Percentiles rank a stretch among this genome's conserved stretches.
Conservation (phyloP, 2,329 filamentous ascomycete genomes). For the Xylariales sp. region DNA sequence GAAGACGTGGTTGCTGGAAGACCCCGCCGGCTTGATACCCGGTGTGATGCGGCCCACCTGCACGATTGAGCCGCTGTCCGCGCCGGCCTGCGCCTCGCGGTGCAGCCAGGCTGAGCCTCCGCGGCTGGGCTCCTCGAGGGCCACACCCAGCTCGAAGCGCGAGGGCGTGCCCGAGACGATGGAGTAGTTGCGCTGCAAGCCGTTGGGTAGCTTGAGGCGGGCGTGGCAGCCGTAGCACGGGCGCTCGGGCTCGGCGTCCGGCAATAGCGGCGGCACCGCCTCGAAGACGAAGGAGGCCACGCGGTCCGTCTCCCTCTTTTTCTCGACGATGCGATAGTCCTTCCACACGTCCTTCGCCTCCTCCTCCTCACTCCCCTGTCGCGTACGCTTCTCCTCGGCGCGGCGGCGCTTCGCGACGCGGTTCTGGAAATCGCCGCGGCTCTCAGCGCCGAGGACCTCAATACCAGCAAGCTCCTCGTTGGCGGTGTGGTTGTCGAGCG, state of each 20-base stretch:
- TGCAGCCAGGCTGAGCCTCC: constrained; percentile 61
- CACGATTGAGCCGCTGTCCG: no score
- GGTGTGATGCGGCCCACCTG: constrained; percentile 46
- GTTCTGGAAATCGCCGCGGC: constrained; percentile 40
- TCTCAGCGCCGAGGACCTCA: constrained; percentile 45
- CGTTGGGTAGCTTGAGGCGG: constrained; percentile 51
- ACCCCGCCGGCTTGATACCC: constrained; percentile 38
- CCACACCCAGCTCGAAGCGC: constrained; percentile 52
- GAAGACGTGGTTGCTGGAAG: constrained; percentile 56
- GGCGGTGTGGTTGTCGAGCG: constrained; percentile 45
- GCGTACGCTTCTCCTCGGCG: constrained; percentile 20
- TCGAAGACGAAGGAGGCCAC: constrained; percentile 51
- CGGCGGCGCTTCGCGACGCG: constrained; percentile 44
- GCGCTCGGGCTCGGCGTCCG: constrained; percentile 26
- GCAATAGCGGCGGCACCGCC: constrained; percentile 29
- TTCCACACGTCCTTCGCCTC: constrained; percentile 31
- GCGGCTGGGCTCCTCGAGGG: constrained; percentile 48
- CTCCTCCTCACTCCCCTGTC: constrained; percentile 11
- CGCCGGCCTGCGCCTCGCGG: constrained; percentile 38
- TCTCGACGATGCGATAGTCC: constrained; percentile 43
- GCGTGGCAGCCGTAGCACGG: constrained; percentile 45
- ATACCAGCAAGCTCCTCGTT: constrained; percentile 48
- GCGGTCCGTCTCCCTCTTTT: constrained; percentile 43
- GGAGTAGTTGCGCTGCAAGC: constrained; percentile 56
- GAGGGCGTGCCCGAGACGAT: constrained; percentile 46